Evolutionary conservation across 345 rosid genomes (phyloP).

Genomic region (Sonneratia caseolaris): DNA sequence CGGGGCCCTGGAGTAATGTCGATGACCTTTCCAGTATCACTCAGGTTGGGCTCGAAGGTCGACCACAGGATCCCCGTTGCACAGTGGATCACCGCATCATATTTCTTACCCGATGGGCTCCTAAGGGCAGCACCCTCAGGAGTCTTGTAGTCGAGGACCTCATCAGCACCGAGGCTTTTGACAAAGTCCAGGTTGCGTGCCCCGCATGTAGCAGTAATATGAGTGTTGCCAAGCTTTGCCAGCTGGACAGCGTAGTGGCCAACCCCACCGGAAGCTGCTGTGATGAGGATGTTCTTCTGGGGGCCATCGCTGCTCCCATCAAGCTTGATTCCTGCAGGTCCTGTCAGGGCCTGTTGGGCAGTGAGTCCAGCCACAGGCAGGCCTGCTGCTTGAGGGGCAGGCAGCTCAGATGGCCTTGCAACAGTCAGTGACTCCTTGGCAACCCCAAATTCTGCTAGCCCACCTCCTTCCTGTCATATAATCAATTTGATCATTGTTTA

Average conservation of each 20-base stretch:
- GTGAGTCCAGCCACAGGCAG: constrained; percentile 19
- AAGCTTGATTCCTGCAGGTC: constrained; percentile 16
- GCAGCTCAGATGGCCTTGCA: constrained; percentile 18
- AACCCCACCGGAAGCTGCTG: constrained; percentile 22
- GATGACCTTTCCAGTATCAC: constrained; percentile 13
- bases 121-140: constrained; percentile 17
- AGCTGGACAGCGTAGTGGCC: constrained; percentile 20
- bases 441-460: constrained; percentile 12
- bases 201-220: constrained; percentile 21
- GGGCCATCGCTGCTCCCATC: constrained; percentile 10
- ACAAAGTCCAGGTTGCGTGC: constrained; percentile 15
- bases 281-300: constrained; percentile 16
- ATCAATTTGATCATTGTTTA: background rate
- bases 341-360: constrained; percentile 18
- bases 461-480: constrained; percentile 14
- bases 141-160: constrained; percentile 20
- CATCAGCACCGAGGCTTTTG: constrained; percentile 16
- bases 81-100: constrained; percentile 21
- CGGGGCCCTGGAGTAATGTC: constrained; percentile 13
- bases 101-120: constrained; percentile 20
- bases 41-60: constrained; percentile 14
- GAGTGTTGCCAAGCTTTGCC: constrained; percentile 19
- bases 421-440: constrained; percentile 13
- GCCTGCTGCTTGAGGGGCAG: constrained; percentile 18
- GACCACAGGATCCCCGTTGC: constrained; percentile 15